Evolutionary conservation across 2,329 filamentous ascomycete genomes (phyloP).

Genomic region (Didymella glomerata): DNA sequence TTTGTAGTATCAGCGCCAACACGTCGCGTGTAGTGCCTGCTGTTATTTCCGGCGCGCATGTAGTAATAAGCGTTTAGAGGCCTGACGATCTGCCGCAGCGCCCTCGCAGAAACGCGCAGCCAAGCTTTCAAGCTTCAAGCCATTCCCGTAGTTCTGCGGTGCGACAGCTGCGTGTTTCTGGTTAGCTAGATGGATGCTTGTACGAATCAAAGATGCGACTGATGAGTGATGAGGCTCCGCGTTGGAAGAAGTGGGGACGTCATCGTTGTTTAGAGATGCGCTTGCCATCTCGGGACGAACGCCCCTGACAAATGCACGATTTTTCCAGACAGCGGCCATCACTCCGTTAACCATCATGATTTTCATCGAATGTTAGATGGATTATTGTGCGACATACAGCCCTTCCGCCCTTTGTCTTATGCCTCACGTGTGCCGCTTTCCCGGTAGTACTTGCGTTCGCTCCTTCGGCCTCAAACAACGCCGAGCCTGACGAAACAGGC

Average conservation of each 20-base stretch:
- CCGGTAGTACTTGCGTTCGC: not conserved
- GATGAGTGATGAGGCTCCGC: conserved; percentile 1
- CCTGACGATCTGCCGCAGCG: conserved; percentile 12
- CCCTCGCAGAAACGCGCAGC: conserved; percentile 4
- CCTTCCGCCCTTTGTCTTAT: not conserved
- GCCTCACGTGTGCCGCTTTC: not conserved
- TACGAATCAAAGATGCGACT: not conserved
- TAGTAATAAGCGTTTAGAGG: conserved; percentile 8
- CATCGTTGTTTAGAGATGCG: conserved; percentile 9
- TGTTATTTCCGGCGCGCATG: conserved; percentile 14
- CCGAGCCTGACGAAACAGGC: conserved; percentile 13
- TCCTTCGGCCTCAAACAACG: conserved; percentile 7
- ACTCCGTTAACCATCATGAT: not conserved
- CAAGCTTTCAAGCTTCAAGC: not conserved
- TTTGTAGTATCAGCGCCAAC: conserved; percentile 8
- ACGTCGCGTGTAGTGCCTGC: conserved; percentile 9
- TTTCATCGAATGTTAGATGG: not conserved
- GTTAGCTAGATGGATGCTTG: not conserved
- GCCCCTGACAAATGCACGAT: not conserved
- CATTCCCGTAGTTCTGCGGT: not conserved
- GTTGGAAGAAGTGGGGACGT: conserved; percentile 4
- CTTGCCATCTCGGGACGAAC: conserved; percentile 8
- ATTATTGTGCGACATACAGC: not conserved
- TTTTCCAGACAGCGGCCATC: not conserved
- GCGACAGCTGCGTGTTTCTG: no score